Evolutionary conservation across 768 basidiomycete genomes (phyloP).

Genomic region (Fomitopsis serialis): DNA sequence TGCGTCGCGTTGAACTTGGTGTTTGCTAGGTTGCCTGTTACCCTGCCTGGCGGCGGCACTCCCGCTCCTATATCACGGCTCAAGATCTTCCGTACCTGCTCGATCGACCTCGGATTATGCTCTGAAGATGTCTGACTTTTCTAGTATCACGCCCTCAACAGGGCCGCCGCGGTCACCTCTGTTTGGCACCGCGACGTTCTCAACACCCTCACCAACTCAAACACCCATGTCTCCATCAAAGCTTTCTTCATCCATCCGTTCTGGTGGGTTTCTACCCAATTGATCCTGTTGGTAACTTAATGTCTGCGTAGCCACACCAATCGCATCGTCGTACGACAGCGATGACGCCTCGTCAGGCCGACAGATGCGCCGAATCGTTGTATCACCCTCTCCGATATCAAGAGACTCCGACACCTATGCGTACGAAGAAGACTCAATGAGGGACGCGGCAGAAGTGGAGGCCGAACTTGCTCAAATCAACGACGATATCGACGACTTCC

Average conservation of each 20-base stretch:
- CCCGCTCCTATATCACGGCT: background rate
- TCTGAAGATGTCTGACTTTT: conserved; percentile 33
- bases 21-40: background rate
- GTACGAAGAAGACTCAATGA: conserved; percentile 49
- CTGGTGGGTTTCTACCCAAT: conserved; percentile 36
- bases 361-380: conserved; percentile 46
- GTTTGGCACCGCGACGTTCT: conserved; percentile 55
- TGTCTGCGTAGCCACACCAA: conserved; percentile 35
- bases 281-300: background rate
- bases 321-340: conserved; percentile 41
- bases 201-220: conserved; percentile 44
- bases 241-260: conserved; percentile 49
- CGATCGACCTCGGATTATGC: background rate
- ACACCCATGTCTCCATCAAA: conserved; percentile 57
- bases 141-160: conserved; percentile 23
- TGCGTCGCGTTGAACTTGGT: conserved; percentile 33
- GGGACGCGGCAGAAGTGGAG: conserved; percentile 55
- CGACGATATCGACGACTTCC: conserved; percentile 56
- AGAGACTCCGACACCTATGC: conserved; percentile 50
- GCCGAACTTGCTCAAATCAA: conserved; percentile 58
- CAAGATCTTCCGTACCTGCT: background rate
- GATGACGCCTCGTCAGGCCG: conserved; percentile 41
- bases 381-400: conserved; percentile 46
- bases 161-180: conserved; percentile 54
- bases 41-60: background rate